phyloP scores from a whole-genome alignment of 2,329 filamentous ascomycete genomes.

The Teratosphaeria pseudoeucalypti region DNA sequence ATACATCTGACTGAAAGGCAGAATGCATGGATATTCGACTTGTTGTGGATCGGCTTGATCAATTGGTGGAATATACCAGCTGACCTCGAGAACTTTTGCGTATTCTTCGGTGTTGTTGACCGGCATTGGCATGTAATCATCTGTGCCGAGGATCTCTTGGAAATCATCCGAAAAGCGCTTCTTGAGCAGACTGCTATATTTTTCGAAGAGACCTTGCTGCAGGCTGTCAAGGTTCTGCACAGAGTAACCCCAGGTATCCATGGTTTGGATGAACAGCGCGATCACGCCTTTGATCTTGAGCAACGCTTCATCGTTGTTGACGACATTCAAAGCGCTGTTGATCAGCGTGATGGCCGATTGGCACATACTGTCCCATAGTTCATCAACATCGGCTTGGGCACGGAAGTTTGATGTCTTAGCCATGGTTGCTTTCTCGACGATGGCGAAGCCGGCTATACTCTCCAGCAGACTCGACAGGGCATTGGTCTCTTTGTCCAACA shows the following conservation, averaged over 20 bases:
- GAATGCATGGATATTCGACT: conserved; percentile 75
- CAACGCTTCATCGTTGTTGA: conserved; percentile 81
- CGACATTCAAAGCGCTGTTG: conserved; percentile 61
- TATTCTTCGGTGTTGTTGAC: conserved; percentile 86
- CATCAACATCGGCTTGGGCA: conserved; percentile 81
- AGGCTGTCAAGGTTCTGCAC: conserved; percentile 73
- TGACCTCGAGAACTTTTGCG: conserved; percentile 89
- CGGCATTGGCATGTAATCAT: conserved; percentile 99
- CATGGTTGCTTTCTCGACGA: conserved; percentile 92
- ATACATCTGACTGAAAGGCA: conserved; percentile 99
- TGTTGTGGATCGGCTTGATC: conserved; percentile 56
- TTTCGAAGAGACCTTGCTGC: conserved; percentile 80
- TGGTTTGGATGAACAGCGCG: conserved; percentile 91
- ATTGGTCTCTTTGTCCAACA: conserved; percentile 72
- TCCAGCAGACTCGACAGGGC: conserved; percentile 85
- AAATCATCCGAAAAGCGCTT: conserved; percentile 90
- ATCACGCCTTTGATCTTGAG: conserved; percentile 93
- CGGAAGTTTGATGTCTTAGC: conserved; percentile 73
- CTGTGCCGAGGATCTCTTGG: conserved; percentile 78
- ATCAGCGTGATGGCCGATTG: conserved; percentile 75
- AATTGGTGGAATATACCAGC: conserved; percentile 72
- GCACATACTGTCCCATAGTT: conserved; percentile 97
- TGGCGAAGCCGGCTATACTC: conserved; percentile 90
- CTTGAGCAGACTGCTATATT: conserved; percentile 86
- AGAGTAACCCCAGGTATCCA: conserved; percentile 92